A percentile compares a stretch with the other conserved stretches of the same genome.
These are phyloP conservation scores for Geotrichum ghanense DNA, from an alignment of 805 yeast species.

Conservation along the genomic window DNA sequence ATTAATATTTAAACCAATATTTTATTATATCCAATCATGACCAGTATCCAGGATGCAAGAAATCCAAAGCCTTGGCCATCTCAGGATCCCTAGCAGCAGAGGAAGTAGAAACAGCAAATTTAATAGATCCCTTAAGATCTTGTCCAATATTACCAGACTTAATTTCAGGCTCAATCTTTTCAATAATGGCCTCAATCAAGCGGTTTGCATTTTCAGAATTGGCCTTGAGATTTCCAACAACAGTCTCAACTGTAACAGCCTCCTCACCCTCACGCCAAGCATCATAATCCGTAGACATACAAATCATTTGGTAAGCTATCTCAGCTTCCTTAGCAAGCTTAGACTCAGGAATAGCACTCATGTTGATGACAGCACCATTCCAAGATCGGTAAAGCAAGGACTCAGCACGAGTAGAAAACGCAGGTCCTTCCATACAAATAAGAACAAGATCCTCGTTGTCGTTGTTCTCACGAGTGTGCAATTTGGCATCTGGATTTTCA, in stretches of 20 bases:
- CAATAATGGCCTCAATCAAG: constrained; percentile 60
- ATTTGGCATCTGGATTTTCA: constrained; percentile 23
- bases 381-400: constrained; percentile 72
- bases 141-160: constrained; percentile 53
- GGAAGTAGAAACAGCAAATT: constrained; percentile 68
- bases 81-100: constrained; percentile 62
- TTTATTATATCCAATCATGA: neutral
- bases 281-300: constrained; percentile 98
- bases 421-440: constrained; percentile 99
- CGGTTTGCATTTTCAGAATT: constrained; percentile 78
- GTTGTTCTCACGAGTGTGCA: constrained; percentile 52
- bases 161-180: constrained; percentile 47
- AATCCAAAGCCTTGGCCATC: constrained; percentile 71
- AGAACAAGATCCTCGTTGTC: constrained; percentile 69
- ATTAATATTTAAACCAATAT: too few relatives aligned
- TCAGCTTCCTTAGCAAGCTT: constrained; percentile 97
- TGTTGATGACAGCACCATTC: constrained; percentile 93
- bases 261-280: constrained; percentile 96
- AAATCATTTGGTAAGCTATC: constrained; percentile 91
- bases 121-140: constrained; percentile 64
- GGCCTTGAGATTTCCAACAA: constrained; percentile 79
- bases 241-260: constrained; percentile 97
- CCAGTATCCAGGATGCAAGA: constrained; percentile 88
- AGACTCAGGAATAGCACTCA: constrained; percentile 96
- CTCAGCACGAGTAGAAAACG: constrained; percentile 94